phyloP scores from a whole-genome alignment of 1,139 yeast genomes.

The Debaryomyces sp. region DNA sequence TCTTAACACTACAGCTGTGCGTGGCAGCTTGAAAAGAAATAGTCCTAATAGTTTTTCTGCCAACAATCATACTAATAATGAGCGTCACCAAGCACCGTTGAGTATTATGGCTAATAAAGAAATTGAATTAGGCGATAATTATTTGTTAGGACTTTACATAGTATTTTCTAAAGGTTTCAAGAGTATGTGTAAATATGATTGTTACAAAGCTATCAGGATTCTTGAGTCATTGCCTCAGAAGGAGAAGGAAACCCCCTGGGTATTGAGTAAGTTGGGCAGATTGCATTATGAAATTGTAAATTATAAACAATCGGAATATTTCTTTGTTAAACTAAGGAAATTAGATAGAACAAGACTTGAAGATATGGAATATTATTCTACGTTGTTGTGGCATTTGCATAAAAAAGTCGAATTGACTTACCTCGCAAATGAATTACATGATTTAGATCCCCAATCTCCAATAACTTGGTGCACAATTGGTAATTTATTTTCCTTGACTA shows the following conservation, averaged over 20 bases:
- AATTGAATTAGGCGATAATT: constrained; percentile 44
- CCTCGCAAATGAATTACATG: constrained; percentile 80
- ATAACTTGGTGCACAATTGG: constrained; percentile 95
- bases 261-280: constrained; percentile 75
- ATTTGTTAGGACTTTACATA: constrained; percentile 55
- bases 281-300: constrained; percentile 87
- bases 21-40: constrained; percentile 30
- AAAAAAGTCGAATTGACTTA: constrained; percentile 79
- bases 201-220: constrained; percentile 75
- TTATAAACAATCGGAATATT: constrained; percentile 72
- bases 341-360: constrained; percentile 79
- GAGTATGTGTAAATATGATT: constrained; percentile 70
- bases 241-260: constrained; percentile 84
- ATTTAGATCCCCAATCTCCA: constrained; percentile 64
- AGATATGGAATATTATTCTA: constrained; percentile 92
- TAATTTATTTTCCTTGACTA: constrained; percentile 77
- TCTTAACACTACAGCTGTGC: constrained; percentile 15
- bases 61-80: constrained; percentile 10
- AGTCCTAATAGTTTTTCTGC: constrained; percentile 22
- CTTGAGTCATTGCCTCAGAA: constrained; percentile 63
- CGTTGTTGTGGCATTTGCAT: constrained; percentile 90
- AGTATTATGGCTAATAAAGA: constrained; percentile 27
- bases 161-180: constrained; percentile 67
- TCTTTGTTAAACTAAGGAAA: constrained; percentile 62
- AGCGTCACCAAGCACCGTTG: constrained; percentile 9